Percentiles rank a stretch among this genome's conserved stretches.
phyloP scores from a whole-genome alignment of 2,329 filamentous ascomycete species.

The Penicillium glabrum region DNA sequence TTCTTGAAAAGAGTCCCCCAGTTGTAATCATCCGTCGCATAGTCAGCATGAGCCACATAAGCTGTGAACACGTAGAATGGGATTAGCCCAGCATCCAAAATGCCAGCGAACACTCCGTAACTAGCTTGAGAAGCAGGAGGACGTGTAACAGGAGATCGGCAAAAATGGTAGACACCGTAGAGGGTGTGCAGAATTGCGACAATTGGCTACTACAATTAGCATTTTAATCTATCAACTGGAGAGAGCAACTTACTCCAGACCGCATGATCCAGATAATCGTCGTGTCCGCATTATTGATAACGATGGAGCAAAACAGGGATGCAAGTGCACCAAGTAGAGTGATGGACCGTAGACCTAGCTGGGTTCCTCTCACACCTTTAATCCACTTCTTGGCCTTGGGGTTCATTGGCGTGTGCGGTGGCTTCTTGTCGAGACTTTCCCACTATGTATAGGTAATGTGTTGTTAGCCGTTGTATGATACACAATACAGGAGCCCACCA shows the following conservation, averaged over 20 bases:
- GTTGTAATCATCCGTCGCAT: constrained; percentile 39
- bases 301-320: constrained; percentile 71
- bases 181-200: constrained; percentile 68
- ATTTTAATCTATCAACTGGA: background rate
- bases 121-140: constrained; percentile 79
- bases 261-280: constrained; percentile 73
- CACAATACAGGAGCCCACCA: constrained; percentile 24
- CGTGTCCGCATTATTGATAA: constrained; percentile 67
- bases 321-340: constrained; percentile 70
- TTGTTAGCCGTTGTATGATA: background rate
- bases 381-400: constrained; percentile 69
- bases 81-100: constrained; percentile 68
- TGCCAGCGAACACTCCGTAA: constrained; percentile 80
- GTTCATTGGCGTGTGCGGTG: constrained; percentile 66
- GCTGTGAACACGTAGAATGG: constrained; percentile 64
- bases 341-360: constrained; percentile 66
- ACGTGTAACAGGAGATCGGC: constrained; percentile 66
- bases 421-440: constrained; percentile 58
- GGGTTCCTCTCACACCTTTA: constrained; percentile 65
- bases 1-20: constrained; percentile 71
- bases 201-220: constrained; percentile 61
- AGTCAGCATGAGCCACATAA: constrained; percentile 55
- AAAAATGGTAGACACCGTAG: constrained; percentile 81
- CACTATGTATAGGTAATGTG: constrained; percentile 29
- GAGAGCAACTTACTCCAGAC: constrained; percentile 62